Evolutionary conservation across 1,284 basidiomycete genomes (phyloP).

Genomic region (Omphalotus olearius): DNA sequence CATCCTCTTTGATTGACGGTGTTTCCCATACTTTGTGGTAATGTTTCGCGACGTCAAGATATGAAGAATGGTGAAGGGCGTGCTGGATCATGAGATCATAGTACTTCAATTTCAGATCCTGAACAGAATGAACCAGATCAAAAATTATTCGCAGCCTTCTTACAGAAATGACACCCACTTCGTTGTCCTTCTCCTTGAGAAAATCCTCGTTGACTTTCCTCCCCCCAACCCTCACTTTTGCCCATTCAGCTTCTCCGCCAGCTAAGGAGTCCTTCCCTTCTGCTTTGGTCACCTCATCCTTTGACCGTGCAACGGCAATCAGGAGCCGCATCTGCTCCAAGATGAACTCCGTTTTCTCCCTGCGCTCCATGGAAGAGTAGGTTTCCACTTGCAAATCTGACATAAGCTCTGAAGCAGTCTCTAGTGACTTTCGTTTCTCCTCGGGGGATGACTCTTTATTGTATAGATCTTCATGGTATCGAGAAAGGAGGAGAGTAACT

Average conservation of each 20-base stretch:
- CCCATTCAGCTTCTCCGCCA: constrained; percentile 84
- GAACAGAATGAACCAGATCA: constrained; percentile 1
- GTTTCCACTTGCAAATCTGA: constrained; percentile 98
- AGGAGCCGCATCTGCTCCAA: constrained; percentile 96
- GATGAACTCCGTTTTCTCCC: constrained; percentile 98
- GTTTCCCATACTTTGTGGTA: constrained; percentile 98
- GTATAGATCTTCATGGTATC: constrained; percentile 75
- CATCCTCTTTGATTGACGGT: constrained; percentile 83
- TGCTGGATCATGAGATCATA: constrained; percentile 97
- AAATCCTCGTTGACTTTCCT: constrained; percentile 95
- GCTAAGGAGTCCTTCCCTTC: constrained; percentile 49
- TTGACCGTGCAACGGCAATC: constrained; percentile 66
- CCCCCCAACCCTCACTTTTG: constrained; percentile 86
- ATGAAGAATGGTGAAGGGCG: constrained; percentile 79
- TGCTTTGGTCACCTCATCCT: constrained; percentile 45
- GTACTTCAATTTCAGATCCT: constrained; percentile 95
- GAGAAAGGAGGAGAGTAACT: constrained; percentile 81
- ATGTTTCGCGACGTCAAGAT: constrained; percentile 93
- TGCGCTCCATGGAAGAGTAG: constrained; percentile 96
- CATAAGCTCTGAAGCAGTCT: constrained; percentile 85
- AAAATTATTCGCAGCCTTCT: background rate
- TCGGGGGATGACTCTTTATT: constrained; percentile 39
- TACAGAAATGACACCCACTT: constrained; percentile 49
- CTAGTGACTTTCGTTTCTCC: constrained; percentile 59
- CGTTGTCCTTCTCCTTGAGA: constrained; percentile 84